Conservation (phyloP, 805 yeast species). For the Zygosaccharomyces siamensis region DNA sequence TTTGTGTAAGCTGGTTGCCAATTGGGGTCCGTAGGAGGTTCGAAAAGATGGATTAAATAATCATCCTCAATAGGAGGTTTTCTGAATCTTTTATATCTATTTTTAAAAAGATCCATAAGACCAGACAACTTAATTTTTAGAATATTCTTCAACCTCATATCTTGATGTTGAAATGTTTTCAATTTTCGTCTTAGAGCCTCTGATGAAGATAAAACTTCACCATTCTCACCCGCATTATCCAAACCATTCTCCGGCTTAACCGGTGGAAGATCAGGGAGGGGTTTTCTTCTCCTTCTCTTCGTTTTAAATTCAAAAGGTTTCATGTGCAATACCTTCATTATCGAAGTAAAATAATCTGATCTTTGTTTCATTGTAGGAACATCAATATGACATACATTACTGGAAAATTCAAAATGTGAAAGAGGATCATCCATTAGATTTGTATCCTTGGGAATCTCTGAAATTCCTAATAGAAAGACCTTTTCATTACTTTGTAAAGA, state of each 20-base stretch:
- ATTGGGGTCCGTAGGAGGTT: constrained; percentile 42
- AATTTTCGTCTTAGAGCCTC: constrained; percentile 39
- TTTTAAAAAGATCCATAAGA: constrained; percentile 83
- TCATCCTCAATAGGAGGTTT: constrained; percentile 86
- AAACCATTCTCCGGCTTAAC: constrained; percentile 25
- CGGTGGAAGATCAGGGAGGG: constrained; percentile 38
- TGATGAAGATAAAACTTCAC: constrained; percentile 33
- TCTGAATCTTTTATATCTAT: constrained; percentile 80
- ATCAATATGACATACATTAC: constrained; percentile 44
- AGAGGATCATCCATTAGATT: constrained; percentile 41
- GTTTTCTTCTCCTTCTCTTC: constrained; percentile 43
- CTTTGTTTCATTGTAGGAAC: constrained; percentile 50
- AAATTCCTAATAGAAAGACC: constrained; percentile 67
- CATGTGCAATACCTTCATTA: constrained; percentile 53
- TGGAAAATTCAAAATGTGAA: constrained; percentile 29
- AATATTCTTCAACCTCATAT: constrained; percentile 77
- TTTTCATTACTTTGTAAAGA: constrained; percentile 67
- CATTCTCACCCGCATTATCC: constrained; percentile 22
- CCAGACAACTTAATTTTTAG: constrained; percentile 82
- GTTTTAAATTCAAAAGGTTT: constrained; percentile 72
- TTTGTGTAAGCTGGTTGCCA: constrained; percentile 44
- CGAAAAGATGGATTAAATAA: constrained; percentile 70
- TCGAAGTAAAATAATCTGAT: constrained; percentile 48
- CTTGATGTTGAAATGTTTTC: constrained; percentile 50
- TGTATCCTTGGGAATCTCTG: constrained; percentile 47